A percentile compares a stretch with the other conserved stretches of the same genome.
Conservation (phyloP, 352 stramenopile genomes). For the Phytophthora ohioensis region DNA sequence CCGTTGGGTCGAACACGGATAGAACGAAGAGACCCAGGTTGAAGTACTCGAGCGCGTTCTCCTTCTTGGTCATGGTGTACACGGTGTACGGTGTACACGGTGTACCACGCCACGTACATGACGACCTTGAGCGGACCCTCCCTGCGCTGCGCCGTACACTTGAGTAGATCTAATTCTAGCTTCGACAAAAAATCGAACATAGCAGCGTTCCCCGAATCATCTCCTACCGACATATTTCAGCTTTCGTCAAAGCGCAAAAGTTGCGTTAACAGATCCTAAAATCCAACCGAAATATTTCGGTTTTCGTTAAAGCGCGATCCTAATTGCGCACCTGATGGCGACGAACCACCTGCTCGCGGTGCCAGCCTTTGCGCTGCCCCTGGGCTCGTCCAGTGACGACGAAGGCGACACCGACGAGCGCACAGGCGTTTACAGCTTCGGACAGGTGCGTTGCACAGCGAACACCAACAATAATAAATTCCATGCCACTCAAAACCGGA, state of each 20-base stretch:
- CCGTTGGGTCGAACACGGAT: slow-evolving; percentile 57
- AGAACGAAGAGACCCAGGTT: slow-evolving; percentile 53
- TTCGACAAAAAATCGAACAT: slow-evolving; percentile 30
- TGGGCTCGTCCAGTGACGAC: slow-evolving; percentile 17
- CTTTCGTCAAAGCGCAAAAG: no score
- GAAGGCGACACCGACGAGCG: slow-evolving; percentile 9
- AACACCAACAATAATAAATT: not conserved
- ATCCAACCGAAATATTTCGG: no score
- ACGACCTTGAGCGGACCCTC: no score
- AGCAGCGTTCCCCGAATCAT: slow-evolving; percentile 23
- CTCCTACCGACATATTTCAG: not conserved
- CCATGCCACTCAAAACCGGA: not conserved
- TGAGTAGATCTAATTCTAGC: no score
- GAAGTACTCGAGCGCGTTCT: slow-evolving; percentile 30
- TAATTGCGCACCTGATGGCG: slow-evolving; percentile 18
- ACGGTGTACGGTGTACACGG: no score
- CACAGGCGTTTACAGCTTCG: slow-evolving; percentile 54
- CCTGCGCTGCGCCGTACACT: no score
- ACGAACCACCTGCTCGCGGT: slow-evolving; percentile 37
- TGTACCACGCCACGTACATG: no score
- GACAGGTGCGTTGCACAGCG: slow-evolving; percentile 39
- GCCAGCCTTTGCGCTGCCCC: slow-evolving; percentile 25
- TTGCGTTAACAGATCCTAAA: no score
- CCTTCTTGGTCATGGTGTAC: slow-evolving; percentile 33
- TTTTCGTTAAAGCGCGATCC: no score